phyloP scores from a whole-genome alignment of 305 asterid species.

The Withania somnifera region DNA sequence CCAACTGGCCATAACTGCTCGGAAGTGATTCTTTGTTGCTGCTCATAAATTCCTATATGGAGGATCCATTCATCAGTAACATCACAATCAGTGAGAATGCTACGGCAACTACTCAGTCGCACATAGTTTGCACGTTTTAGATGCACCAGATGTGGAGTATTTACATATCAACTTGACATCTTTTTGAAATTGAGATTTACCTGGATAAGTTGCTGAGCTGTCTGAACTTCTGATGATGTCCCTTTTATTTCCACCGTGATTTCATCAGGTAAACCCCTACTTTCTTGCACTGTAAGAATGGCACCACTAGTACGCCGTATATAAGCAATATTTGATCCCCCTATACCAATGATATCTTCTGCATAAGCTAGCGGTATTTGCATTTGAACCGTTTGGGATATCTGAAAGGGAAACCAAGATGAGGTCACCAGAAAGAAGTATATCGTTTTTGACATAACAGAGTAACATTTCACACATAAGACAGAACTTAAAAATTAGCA shows the following conservation, averaged over 20 bases:
- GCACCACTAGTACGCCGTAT: slow-evolving; percentile 87
- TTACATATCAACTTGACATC: not conserved
- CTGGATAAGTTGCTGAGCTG: slow-evolving; percentile 82
- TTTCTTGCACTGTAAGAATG: slow-evolving; percentile 71
- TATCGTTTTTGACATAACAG: not conserved
- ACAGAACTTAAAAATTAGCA: not conserved
- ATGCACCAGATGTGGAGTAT: not conserved
- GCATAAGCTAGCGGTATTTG: slow-evolving; percentile 80
- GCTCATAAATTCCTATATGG: slow-evolving; percentile 51
- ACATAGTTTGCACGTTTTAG: too few species aligned
- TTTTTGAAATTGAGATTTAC: slow-evolving; percentile 18
- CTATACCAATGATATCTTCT: slow-evolving; percentile 78
- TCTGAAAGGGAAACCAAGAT: slow-evolving; percentile 21
- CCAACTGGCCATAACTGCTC: slow-evolving; percentile 33
- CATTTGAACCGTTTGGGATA: slow-evolving; percentile 87
- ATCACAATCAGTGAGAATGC: not conserved
- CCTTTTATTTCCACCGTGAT: slow-evolving; percentile 91
- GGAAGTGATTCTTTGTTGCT: slow-evolving; percentile 42
- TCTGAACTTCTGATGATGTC: slow-evolving; percentile 65
- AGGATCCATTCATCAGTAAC: not conserved
- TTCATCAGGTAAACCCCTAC: slow-evolving; percentile 58
- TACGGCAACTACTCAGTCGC: not conserved
- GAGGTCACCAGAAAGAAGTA: not conserved
- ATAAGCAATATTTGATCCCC: slow-evolving; percentile 66
- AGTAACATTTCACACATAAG: not conserved